Evolutionary conservation across 805 yeast species (phyloP), one percentile per base, ranked within the genome.

Genomic region (Metschnikowia proteae): DNA sequence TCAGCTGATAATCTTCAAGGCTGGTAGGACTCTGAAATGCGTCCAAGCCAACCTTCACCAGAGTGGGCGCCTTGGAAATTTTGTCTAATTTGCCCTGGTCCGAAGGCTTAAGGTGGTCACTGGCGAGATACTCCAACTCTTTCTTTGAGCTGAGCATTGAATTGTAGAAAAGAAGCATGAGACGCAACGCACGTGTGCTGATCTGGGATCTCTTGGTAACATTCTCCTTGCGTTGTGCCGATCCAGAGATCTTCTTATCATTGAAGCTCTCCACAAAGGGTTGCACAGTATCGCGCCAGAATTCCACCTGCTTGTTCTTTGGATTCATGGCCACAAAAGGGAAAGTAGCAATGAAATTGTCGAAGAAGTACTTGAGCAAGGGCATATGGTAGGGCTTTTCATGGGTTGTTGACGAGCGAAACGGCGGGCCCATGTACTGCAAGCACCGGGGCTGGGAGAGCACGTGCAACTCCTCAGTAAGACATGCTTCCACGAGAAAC

Each of bases 261-360:
- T 87, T 84, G 68, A 94, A 83, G 47, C 84, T 79, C 61, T 90
- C 96, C 60, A 85, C 79, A 60, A 91, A 88, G 26, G 83, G 83
- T 66, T 91, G 97, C 0, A 90, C 83, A 42, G 84, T 83, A 40
- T 71, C 74, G 44, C 80, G 80, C 97, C 97, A 92, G 60, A 92
- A 88, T 44, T 50, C 50, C 11, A 30, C 22, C 56, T 81, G 80
- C 38, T 78, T 76, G 38, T 79, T 75, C 36, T 75, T 67, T 0
- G 73, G 57, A 43, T 72, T 67, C 44, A 68, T 70, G 17, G 82
- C 65, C 30, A 94, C 70, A 60, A 90, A 84, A 0, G 99, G 98
- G 57, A 92, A 85, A 1, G 84, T 79, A 45, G 75, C 71, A 3
- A 91, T 65, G 51, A 83, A 84, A 38, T 80, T 70, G 43, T 73